phyloP scores from a whole-genome alignment of 2,329 filamentous ascomycete species.

The Aspergillus piperis region DNA sequence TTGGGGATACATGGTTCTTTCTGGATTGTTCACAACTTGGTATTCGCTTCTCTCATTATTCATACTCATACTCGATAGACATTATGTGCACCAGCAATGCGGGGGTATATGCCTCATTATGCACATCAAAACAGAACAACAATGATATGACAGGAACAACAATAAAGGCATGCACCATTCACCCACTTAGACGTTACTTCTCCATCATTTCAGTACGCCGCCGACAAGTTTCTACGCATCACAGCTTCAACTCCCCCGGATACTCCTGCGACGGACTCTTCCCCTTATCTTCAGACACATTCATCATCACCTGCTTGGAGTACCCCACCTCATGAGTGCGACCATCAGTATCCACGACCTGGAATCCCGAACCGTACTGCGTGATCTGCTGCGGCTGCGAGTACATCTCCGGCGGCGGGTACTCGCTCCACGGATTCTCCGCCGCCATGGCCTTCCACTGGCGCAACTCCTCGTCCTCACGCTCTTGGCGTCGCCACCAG shows the following conservation, averaged over 20 bases:
- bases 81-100: not conserved
- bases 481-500: conserved; percentile 41
- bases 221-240: not conserved
- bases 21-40: too few relatives aligned
- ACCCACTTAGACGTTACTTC: too few relatives aligned
- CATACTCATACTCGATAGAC: not conserved
- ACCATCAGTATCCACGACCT: conserved; percentile 33
- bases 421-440: not conserved
- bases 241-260: conserved; percentile 1
- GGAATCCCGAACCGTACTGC: conserved; percentile 18
- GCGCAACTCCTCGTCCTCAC: conserved; percentile 30
- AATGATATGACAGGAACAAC: not conserved
- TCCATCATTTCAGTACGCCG: not conserved
- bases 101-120: conserved; percentile 1
- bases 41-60: too few relatives aligned
- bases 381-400: conserved; percentile 7
- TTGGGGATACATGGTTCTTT: too few relatives aligned
- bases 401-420: conserved; percentile 17
- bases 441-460: conserved; percentile 5
- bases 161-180: not conserved
- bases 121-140: not conserved
- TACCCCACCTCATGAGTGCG: conserved; percentile 23
- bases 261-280: conserved; percentile 1
- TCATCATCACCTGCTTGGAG: conserved; percentile 8
- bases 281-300: conserved; percentile 15